Percentiles rank a stretch among this genome's conserved stretches.
Evolutionary conservation across 805 yeast genomes (phyloP).

Genomic region (Saturnispora serradocipensis): DNA sequence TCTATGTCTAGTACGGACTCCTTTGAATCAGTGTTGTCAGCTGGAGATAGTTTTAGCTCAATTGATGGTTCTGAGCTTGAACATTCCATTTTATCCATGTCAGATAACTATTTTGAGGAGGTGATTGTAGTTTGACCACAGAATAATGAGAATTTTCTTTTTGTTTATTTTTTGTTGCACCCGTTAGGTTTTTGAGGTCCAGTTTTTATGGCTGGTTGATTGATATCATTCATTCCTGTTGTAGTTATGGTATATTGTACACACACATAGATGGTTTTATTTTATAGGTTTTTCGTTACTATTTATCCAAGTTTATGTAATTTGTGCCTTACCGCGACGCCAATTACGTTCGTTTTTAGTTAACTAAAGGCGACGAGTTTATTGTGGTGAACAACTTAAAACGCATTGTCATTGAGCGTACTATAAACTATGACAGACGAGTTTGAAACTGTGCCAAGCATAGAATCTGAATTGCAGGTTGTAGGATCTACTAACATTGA

Average conservation of each 20-base stretch:
- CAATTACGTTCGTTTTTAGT: background rate
- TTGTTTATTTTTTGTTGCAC: background rate
- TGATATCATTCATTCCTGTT: background rate
- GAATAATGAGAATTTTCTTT: background rate
- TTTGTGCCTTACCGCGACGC: background rate
- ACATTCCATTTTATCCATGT: conserved; percentile 2
- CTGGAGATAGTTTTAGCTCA: background rate
- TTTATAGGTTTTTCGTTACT: background rate
- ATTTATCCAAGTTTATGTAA: background rate
- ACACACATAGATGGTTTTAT: background rate
- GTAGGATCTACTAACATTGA: background rate
- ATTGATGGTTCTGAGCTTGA: background rate
- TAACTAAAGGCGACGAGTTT: background rate
- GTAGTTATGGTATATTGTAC: background rate
- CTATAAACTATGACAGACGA: background rate
- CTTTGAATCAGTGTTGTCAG: background rate
- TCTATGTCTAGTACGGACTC: background rate
- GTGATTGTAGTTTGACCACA: conserved; percentile 2
- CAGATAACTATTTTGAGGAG: conserved; percentile 8
- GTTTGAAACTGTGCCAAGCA: background rate
- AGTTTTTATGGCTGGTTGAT: background rate
- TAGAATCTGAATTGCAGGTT: background rate
- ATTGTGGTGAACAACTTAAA: background rate
- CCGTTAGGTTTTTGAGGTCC: background rate
- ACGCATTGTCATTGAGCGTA: background rate